Base-by-base conservation (phyloP, 306 rosid species). In the Sicyos baderoa region DNA sequence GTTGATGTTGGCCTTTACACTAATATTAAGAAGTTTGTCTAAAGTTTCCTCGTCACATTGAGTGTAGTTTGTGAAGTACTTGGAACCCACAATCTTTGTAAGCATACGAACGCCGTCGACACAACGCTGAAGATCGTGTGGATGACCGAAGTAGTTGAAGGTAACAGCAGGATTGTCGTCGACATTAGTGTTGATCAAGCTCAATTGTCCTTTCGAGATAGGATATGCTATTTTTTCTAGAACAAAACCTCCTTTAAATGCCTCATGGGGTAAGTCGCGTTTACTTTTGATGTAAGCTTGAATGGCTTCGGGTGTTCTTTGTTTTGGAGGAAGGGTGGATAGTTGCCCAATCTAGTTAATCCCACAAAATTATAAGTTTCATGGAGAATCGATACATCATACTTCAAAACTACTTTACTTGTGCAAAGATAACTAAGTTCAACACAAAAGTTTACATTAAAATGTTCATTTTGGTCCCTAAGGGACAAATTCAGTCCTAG, bases 81-180 rank as follows among this genome's bases (percentile, higher is more conserved):
- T 2, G 1, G 99, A 93, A 68, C 84, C 87, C 4, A 71, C 95
- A 27, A 93, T 84, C 76, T 84, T 86, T 0, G 84, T 44, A 47
- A 89, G 88, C 45, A 90, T 60, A 15, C 80, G 82, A 32, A 93
- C 77, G 15, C 99, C 99, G 7, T 85, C 83, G 5, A 93, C 99
- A 1, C 99, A 93, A 49, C 96, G 91, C 6, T 80, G 61, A 52
- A 93, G 84, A 84, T 93, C 99, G 11, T 73, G 49, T 0, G 97
- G 97, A 76, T 93, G 95, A 54, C 75, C 84, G 81, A 90, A 90
- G 85, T 93, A 93, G 83, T 93, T 93, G 96, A 93, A 93, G 71
- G 96, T 86, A 21, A 93, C 82, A 0, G 77, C 64, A 48, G 99
- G 99, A 78, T 93, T 93, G 64, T 87, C 91, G 7, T 86, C 82